Conservation (phyloP, 2,329 filamentous ascomycete species). For the Paradendryphiella salina region DNA sequence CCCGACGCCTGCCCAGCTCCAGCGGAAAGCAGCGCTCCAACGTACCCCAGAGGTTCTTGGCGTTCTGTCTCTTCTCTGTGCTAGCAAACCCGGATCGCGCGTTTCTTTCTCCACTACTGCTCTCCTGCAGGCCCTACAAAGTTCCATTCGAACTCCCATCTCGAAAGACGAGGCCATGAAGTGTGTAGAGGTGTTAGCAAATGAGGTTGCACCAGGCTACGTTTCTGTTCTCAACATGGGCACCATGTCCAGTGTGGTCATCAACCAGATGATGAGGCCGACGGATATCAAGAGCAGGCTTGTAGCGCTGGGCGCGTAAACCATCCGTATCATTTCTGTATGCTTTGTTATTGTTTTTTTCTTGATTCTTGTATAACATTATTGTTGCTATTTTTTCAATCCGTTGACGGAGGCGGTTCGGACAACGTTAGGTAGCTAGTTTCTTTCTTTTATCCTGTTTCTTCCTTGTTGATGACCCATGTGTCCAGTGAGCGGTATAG, state of each 20-base stretch:
- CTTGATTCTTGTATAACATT: neutral
- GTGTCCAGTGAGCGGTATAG: no score
- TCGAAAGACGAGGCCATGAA: constrained; percentile 51
- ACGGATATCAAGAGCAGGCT: constrained; percentile 41
- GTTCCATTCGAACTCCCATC: constrained; percentile 52
- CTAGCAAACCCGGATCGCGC: constrained; percentile 40
- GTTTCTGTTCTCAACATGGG: constrained; percentile 47
- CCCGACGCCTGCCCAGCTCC: constrained; percentile 49
- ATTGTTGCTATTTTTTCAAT: no score
- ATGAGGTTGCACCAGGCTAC: constrained; percentile 51
- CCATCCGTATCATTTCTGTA: no score
- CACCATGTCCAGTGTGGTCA: constrained; percentile 50
- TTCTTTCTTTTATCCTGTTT: no score
- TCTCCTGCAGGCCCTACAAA: constrained; percentile 50
- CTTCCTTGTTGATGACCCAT: no score
- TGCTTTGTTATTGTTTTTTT: neutral
- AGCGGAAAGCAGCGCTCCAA: constrained; percentile 53
- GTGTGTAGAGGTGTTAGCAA: constrained; percentile 50
- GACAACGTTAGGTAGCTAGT: no score
- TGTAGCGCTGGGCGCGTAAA: constrained; percentile 32
- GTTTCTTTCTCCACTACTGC: constrained; percentile 52
- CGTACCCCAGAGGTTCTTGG: constrained; percentile 52
- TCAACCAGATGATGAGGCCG: constrained; percentile 45
- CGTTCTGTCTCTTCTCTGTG: constrained; percentile 50
- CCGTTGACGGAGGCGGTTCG: no score